These are phyloP conservation scores for Volvox carteri DNA, from an alignment of 163 green algal species.

Conservation along the genomic window DNA sequence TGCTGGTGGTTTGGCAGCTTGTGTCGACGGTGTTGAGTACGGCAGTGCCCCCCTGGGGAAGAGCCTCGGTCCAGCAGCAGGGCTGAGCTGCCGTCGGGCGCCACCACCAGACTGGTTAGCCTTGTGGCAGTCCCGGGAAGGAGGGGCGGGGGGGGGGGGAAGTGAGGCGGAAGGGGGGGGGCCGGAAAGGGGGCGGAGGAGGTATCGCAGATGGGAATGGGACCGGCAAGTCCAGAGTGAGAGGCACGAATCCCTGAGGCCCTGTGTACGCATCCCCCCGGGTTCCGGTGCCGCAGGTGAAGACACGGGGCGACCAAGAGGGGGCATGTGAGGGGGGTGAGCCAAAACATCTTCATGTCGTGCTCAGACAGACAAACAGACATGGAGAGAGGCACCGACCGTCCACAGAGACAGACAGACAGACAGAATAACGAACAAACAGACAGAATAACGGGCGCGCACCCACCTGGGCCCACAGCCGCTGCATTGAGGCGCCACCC, in stretches of 20 bases:
- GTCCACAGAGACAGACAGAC: no score
- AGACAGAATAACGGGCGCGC: not conserved
- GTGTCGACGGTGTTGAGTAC: not conserved
- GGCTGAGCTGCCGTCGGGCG: slow-evolving; percentile 11
- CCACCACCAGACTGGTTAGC: slow-evolving; percentile 7
- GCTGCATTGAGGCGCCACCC: not conserved
- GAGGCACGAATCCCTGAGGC: not conserved
- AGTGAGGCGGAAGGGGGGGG: not conserved
- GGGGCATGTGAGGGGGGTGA: not conserved
- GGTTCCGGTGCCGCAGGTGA: not conserved
- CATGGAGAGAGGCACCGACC: no score
- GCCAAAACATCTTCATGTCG: not conserved
- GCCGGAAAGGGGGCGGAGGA: not conserved
- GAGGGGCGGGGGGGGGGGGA: not conserved
- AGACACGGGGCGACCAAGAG: not conserved
- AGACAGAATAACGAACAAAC: no score
- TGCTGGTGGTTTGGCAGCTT: not conserved
- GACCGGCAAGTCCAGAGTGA: not conserved
- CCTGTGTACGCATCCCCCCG: not conserved
- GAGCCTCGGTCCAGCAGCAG: slow-evolving; percentile 24
- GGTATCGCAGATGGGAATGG: not conserved
- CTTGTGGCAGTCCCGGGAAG: not conserved
- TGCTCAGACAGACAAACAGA: not conserved
- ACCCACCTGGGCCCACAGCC: not conserved
- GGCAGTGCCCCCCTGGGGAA: not conserved